Evolutionary conservation across 176 grass and related monocot species (phyloP).

Genomic region (Musa troglodytarum): DNA sequence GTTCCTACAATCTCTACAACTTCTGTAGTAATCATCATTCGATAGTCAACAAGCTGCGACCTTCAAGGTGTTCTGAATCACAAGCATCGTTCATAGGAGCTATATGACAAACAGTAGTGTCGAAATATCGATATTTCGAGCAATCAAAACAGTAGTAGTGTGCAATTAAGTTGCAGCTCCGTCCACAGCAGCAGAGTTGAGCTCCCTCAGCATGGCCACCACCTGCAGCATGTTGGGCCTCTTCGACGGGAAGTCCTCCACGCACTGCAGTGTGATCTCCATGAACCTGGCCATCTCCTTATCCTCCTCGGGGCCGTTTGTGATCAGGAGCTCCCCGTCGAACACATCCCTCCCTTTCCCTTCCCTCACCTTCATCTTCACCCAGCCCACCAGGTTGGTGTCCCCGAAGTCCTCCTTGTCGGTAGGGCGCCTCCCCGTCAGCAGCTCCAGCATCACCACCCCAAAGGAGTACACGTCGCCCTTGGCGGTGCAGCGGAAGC

Average conservation of each 20-base stretch:
- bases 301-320: constrained; percentile 9
- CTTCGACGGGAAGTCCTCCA: constrained; percentile 89
- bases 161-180: not conserved
- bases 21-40: too few species aligned
- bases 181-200: not conserved
- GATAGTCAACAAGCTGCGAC: not conserved
- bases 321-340: constrained; percentile 41
- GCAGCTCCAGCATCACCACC: constrained; percentile 74
- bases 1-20: too few species aligned
- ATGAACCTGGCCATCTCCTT: constrained; percentile 69
- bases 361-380: constrained; percentile 80
- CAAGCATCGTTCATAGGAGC: not conserved
- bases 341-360: constrained; percentile 61
- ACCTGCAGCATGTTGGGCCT: constrained; percentile 81
- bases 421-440: constrained; percentile 65
- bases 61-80: not conserved
- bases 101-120: too few species aligned
- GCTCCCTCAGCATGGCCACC: constrained; percentile 64
- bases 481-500: constrained; percentile 85
- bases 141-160: not conserved
- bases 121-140: not conserved
- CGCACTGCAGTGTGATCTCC: constrained; percentile 74
- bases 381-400: constrained; percentile 86
- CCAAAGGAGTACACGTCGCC: constrained; percentile 96
- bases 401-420: constrained; percentile 97